Evolutionary conservation across 352 stramenopile species (phyloP).

Genomic region (Elongisporangium anandrum): DNA sequence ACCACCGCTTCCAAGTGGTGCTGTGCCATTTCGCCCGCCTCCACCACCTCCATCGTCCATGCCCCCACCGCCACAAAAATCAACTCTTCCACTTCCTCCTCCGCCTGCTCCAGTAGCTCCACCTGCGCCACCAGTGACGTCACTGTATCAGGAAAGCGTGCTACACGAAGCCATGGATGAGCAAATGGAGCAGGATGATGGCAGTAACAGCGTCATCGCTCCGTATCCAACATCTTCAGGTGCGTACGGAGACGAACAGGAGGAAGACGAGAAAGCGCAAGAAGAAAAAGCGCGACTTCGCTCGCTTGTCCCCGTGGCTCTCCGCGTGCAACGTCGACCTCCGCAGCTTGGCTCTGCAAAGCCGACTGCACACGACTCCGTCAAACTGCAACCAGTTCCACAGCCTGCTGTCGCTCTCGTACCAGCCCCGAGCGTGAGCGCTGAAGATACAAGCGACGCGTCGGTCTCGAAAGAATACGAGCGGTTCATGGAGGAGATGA

Average conservation of each 20-base stretch:
- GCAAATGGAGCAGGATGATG: slow-evolving; percentile 7
- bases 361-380: not conserved
- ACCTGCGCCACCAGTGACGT: no score
- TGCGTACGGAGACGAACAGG: slow-evolving; percentile 6
- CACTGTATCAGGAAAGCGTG: slow-evolving; percentile 1
- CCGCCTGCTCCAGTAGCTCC: slow-evolving; percentile 13
- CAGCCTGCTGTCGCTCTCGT: slow-evolving; percentile 1
- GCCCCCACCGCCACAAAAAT: slow-evolving; percentile 4
- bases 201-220: slow-evolving; percentile 21
- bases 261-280: slow-evolving; percentile 25
- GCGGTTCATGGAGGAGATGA: slow-evolving; percentile 72
- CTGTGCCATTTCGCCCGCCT: slow-evolving; percentile 28
- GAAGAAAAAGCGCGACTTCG: slow-evolving; percentile 31
- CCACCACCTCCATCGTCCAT: slow-evolving; percentile 22
- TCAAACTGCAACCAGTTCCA: slow-evolving; percentile 5
- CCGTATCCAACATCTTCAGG: slow-evolving; percentile 22
- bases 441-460: not conserved
- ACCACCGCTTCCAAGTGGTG: slow-evolving; percentile 46
- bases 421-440: not conserved
- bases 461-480: slow-evolving; percentile 60
- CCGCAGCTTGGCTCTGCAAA: slow-evolving; percentile 13
- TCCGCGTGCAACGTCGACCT: slow-evolving; percentile 47
- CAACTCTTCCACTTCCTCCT: slow-evolving; percentile 8
- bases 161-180: not conserved
- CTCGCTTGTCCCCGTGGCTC: slow-evolving; percentile 50